phyloP scores from a whole-genome alignment of 805 yeast genomes.

The Ogataea chonburiensis region DNA sequence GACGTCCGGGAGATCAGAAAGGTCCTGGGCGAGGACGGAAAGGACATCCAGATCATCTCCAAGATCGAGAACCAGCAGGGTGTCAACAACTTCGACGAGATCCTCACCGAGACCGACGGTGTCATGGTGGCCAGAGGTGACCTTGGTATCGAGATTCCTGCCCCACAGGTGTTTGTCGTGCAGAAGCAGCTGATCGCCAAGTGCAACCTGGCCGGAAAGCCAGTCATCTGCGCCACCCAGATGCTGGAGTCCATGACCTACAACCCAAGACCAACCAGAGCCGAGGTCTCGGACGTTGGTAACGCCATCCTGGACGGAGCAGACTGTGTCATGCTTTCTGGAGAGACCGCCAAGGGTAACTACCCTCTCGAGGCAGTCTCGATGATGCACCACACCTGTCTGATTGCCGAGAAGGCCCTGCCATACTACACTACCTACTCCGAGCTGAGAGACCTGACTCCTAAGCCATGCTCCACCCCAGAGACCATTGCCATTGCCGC shows the following conservation, averaged over 20 bases:
- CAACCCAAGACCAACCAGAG: constrained; percentile 99
- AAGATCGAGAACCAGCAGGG: constrained; percentile 99
- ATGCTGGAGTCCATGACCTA: constrained; percentile 99
- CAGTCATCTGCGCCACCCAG: constrained; percentile 99
- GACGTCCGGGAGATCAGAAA: constrained; percentile 89
- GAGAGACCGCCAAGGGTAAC: constrained; percentile 99
- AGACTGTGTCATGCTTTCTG: constrained; percentile 99
- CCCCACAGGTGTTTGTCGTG: constrained; percentile 96
- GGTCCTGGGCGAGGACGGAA: constrained; percentile 96
- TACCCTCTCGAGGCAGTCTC: constrained; percentile 97
- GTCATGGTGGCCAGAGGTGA: constrained; percentile 99
- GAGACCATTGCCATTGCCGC: constrained; percentile 98
- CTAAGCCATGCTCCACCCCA: constrained; percentile 86
- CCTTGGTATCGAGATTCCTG: constrained; percentile 98
- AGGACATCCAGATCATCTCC: constrained; percentile 91
- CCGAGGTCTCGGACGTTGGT: constrained; percentile 99
- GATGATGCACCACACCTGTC: constrained; percentile 97
- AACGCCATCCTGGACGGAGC: constrained; percentile 99
- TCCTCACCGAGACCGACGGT: constrained; percentile 93
- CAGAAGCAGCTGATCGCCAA: constrained; percentile 99
- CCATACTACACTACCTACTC: constrained; percentile 81
- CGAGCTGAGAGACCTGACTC: constrained; percentile 82
- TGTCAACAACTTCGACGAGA: constrained; percentile 98
- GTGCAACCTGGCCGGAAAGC: constrained; percentile 99
- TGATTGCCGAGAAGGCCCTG: constrained; percentile 95